phyloP scores from a whole-genome alignment of 1,284 basidiomycete genomes.

The Leccinum idahoense region DNA sequence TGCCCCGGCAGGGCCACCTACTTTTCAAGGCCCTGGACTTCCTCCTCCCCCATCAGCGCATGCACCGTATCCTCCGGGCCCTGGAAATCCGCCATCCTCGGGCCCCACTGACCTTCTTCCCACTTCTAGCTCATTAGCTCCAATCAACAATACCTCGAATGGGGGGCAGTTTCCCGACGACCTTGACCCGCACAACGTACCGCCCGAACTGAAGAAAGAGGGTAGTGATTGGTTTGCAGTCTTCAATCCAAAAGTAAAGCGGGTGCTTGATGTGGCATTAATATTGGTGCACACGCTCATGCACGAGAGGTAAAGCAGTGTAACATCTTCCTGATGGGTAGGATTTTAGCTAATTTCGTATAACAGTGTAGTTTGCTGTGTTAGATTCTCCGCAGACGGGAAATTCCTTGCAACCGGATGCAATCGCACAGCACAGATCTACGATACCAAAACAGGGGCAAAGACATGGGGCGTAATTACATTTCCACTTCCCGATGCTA shows the following conservation, averaged over 20 bases:
- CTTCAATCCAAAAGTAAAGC: constrained; percentile 84
- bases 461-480: constrained; percentile 49
- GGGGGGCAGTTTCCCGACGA: constrained; percentile 41
- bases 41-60: constrained; percentile 33
- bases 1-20: constrained; percentile 26
- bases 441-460: constrained; percentile 66
- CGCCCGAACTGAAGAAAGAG: constrained; percentile 66
- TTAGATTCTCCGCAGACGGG: constrained; percentile 78
- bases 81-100: constrained; percentile 29
- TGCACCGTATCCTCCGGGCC: constrained; percentile 33
- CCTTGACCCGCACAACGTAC: constrained; percentile 42
- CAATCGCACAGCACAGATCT: constrained; percentile 74
- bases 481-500: background rate
- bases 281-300: constrained; percentile 80
- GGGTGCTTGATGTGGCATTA: constrained; percentile 73
- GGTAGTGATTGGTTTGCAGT: constrained; percentile 94
- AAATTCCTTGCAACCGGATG: constrained; percentile 76
- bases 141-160: constrained; percentile 26
- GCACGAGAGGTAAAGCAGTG: constrained; percentile 78
- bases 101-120: constrained; percentile 24
- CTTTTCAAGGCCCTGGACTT: constrained; percentile 35
- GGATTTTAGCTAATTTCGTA: constrained; percentile 8
- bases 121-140: constrained; percentile 21
- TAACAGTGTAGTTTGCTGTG: constrained; percentile 72
- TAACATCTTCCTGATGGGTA: background rate